phyloP scores from a whole-genome alignment of 23 red algal species.

The Gracilaria caudata region DNA sequence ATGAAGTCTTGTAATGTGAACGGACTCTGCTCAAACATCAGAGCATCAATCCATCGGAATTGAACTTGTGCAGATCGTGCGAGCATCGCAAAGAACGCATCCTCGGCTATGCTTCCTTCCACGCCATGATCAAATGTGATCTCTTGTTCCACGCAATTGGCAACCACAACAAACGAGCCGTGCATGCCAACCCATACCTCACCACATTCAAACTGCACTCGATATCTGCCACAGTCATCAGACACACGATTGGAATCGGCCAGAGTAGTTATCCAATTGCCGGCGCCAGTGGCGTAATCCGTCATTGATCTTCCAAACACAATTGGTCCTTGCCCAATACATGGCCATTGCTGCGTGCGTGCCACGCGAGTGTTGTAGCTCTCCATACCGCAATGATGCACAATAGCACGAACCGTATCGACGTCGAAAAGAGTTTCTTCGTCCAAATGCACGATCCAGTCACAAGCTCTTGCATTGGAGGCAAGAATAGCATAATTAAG shows the following conservation, averaged over 20 bases:
- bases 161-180: conserved; percentile 75
- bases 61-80: conserved; percentile 58
- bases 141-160: conserved; percentile 57
- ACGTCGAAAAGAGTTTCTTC: conserved; percentile 79
- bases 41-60: conserved; percentile 74
- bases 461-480: conserved; percentile 22
- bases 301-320: conserved; percentile 54
- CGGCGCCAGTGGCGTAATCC: not conserved
- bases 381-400: conserved; percentile 55
- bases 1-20: conserved; percentile 73
- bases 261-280: conserved; percentile 76
- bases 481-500: conserved; percentile 72
- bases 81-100: conserved; percentile 74
- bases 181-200: conserved; percentile 87
- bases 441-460: conserved; percentile 83
- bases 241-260: conserved; percentile 74
- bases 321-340: conserved; percentile 82
- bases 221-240: conserved; percentile 71
- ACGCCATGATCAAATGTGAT: conserved; percentile 77
- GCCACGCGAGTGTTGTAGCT: conserved; percentile 41
- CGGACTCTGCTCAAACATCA: conserved; percentile 79
- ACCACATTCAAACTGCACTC: conserved; percentile 61
- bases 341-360: conserved; percentile 41
- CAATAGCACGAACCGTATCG: conserved; percentile 52
- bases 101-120: conserved; percentile 73